phyloP scores from a whole-genome alignment of 345 rosid species.

The Salix koriyanagi region DNA sequence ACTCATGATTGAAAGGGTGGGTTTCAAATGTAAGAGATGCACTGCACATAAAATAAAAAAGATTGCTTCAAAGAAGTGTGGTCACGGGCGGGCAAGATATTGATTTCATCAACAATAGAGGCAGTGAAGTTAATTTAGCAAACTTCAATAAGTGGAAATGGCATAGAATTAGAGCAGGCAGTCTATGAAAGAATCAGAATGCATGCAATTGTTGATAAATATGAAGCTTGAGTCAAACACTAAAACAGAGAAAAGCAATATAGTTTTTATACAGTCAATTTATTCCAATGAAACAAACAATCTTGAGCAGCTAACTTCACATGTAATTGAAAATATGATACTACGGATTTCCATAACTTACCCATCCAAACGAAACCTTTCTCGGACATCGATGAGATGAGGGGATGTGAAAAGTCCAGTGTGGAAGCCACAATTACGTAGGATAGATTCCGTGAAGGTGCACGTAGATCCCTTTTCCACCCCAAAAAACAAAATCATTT shows the following conservation, averaged over 20 bases:
- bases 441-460: conserved; percentile 76
- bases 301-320: not conserved
- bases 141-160: not conserved
- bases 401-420: conserved; percentile 97
- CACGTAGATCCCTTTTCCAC: conserved; percentile 81
- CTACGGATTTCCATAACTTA: conserved; percentile 29
- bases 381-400: conserved; percentile 85
- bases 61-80: not conserved
- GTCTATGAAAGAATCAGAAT: not conserved
- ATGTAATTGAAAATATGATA: not conserved
- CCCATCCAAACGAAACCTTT: conserved; percentile 90
- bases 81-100: not conserved
- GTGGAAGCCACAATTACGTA: conserved; percentile 71
- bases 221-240: not conserved
- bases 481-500: conserved; percentile 1
- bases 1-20: not conserved
- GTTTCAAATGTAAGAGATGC: not conserved
- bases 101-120: not conserved
- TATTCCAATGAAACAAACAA: not conserved
- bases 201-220: not conserved
- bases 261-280: not conserved
- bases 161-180: not conserved
- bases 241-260: not conserved
- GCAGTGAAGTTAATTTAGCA: not conserved
- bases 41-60: not conserved